A percentile compares a stretch with the other conserved stretches of the same genome.
phyloP scores from a whole-genome alignment of 108 stramenopile species.

The Phaeodactylum tricornutum region DNA sequence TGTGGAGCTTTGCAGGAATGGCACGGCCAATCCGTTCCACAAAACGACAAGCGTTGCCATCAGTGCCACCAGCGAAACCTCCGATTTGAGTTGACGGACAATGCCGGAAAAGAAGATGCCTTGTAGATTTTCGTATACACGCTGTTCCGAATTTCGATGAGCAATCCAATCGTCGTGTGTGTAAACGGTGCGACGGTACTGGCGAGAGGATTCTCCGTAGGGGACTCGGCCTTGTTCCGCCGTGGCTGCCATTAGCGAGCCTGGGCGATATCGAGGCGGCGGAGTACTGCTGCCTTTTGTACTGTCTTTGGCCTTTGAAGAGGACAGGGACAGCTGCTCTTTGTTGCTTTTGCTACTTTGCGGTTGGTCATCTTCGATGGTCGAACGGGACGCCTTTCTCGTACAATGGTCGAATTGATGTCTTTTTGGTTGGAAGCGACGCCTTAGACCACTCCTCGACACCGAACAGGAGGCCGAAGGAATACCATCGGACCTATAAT shows the following conservation, averaged over 20 bases:
- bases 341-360: too few relatives aligned
- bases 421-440: too few relatives aligned
- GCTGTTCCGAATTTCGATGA: slow-evolving; percentile 20
- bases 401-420: too few relatives aligned
- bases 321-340: too few relatives aligned
- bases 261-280: slow-evolving; percentile 11
- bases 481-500: too few relatives aligned
- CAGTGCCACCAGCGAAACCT: slow-evolving; percentile 12
- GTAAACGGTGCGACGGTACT: slow-evolving; percentile 33
- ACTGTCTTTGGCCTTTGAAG: too few relatives aligned
- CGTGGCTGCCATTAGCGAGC: slow-evolving; percentile 25
- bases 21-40: slow-evolving; percentile 4
- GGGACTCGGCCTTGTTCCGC: slow-evolving; percentile 19
- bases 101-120: slow-evolving; percentile 27
- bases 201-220: slow-evolving; percentile 28
- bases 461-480: too few relatives aligned
- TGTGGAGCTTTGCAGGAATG: neutral
- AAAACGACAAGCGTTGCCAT: slow-evolving; percentile 6
- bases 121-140: slow-evolving; percentile 25
- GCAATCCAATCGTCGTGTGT: slow-evolving; percentile 30
- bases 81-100: slow-evolving; percentile 20
- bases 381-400: too few relatives aligned
- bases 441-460: too few relatives aligned
- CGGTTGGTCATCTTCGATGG: too few relatives aligned
- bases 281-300: too few relatives aligned